Evolutionary conservation across 352 stramenopile genomes (phyloP), one percentile per base, ranked within the genome.

Genomic region (Salisapilia sapeloensis): DNA sequence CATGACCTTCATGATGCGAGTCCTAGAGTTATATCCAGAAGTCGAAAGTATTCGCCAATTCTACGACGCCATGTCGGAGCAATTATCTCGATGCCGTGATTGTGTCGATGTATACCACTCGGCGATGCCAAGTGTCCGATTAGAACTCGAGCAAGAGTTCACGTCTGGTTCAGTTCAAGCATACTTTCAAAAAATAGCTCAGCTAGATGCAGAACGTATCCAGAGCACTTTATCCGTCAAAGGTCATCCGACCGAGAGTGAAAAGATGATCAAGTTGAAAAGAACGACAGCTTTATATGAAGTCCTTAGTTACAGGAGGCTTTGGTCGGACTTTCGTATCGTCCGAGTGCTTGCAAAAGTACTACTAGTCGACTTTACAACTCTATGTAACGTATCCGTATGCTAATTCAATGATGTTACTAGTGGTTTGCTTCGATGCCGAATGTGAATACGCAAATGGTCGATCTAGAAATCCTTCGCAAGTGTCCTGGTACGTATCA

Each of bases 1-100:
- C 40, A 89, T 89, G 74, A 48, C 66, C 33, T 89, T 85, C 42
- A 89, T 89, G 67, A 74, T 84, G 70, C 69, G 72, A n/a, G 39
- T 89, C 8, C 40, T 89, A 38, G 74, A 89, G 48, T 50, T 89
- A 6, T 76, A 85, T 32, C 64, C 69, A 9, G 35, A 52, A 5
- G 62, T 62, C 4, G 67, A 82, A 11, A 85, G 66, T 34, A 65
- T 85, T 30, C 62, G 63, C 24, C 42, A 63, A 36, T 75, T 89
- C 35, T 81, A 83, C 45, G 58, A 82, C 29, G 46, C 53, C 6
- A 85, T 84, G 70, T 50, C 62, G 20, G 48, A 56, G 10, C 74
- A 89, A 34, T 42, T 89, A 6, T 53, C 52, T 2, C 17, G 26
- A 12, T 89, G 74, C 38, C 43, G 30, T 19, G 76, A 84, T 44